Percentiles rank a stretch among this genome's conserved stretches.
Evolutionary conservation across 2,329 filamentous ascomycete genomes (phyloP).

Genomic region (Cytospora mali): DNA sequence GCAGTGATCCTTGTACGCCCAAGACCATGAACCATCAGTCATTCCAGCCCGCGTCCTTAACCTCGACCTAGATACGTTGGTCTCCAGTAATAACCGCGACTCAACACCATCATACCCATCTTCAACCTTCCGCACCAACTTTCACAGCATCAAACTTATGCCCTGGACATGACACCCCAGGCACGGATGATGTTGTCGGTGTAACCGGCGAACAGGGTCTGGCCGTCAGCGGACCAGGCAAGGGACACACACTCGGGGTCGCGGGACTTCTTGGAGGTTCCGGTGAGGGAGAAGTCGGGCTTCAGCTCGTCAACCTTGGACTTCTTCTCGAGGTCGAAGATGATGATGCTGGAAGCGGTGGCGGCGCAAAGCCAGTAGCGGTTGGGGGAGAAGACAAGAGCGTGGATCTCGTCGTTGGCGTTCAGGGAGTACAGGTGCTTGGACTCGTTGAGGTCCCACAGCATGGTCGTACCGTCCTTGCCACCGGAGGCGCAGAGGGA

Average conservation of each 20-base stretch:
- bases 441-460: slow-evolving; percentile 99
- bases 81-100: slow-evolving; percentile 29
- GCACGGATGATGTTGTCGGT: slow-evolving; percentile 99
- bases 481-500: slow-evolving; percentile 98
- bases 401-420: slow-evolving; percentile 99
- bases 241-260: slow-evolving; percentile 97
- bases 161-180: slow-evolving; percentile 96
- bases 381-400: slow-evolving; percentile 99
- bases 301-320: slow-evolving; percentile 99
- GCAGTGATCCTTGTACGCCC: slow-evolving; percentile 39
- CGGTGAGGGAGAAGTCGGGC: slow-evolving; percentile 92
- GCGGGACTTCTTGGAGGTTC: slow-evolving; percentile 86
- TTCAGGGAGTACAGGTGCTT: slow-evolving; percentile 99
- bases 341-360: slow-evolving; percentile 97
- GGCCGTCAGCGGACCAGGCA: slow-evolving; percentile 97
- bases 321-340: slow-evolving; percentile 99
- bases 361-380: slow-evolving; percentile 99
- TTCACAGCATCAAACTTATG: slow-evolving; percentile 52
- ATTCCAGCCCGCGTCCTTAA: slow-evolving; percentile 20
- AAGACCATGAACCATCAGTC: slow-evolving; percentile 37
- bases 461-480: slow-evolving; percentile 99
- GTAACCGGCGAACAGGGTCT: slow-evolving; percentile 99
- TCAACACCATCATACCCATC: slow-evolving; percentile 22
- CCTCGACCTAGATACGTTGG: slow-evolving; percentile 24
- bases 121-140: slow-evolving; percentile 11